A percentile compares a stretch with the other conserved stretches of the same genome.
These are phyloP conservation scores for Amanita molliuscula DNA, from an alignment of 768 basidiomycete genomes.

Conservation along the genomic window DNA sequence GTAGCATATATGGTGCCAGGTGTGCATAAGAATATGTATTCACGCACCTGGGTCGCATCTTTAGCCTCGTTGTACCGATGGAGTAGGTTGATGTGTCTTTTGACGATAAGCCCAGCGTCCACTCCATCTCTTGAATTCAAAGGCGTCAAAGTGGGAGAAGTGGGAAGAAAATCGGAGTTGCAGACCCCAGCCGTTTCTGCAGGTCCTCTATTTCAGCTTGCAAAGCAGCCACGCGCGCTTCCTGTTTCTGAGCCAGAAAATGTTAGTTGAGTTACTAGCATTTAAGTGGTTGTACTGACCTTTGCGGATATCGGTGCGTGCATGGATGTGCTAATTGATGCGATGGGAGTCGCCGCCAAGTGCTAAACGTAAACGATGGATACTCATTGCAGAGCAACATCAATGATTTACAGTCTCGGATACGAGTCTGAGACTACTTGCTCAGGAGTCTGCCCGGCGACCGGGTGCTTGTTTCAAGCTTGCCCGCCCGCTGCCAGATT, in stretches of 20 bases:
- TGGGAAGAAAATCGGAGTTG: neutral
- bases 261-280: neutral
- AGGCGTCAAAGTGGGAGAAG: slow-evolving; percentile 10
- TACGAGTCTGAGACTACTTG: neutral
- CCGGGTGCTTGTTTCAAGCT: neutral
- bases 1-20: neutral
- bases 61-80: slow-evolving; percentile 78
- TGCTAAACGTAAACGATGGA: no score
- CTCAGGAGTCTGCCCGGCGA: no score
- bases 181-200: slow-evolving; percentile 37
- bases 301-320: slow-evolving; percentile 6
- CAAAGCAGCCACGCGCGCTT: slow-evolving; percentile 35
- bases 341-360: neutral
- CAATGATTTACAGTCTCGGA: neutral
- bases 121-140: slow-evolving; percentile 22
- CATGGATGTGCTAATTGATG: neutral
- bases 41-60: slow-evolving; percentile 63
- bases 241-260: slow-evolving; percentile 30
- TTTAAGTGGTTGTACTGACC: neutral
- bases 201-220: slow-evolving; percentile 38
- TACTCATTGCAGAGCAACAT: no score
- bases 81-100: slow-evolving; percentile 58
- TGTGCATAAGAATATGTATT: slow-evolving; percentile 1
- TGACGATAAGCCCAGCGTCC: slow-evolving; percentile 50
- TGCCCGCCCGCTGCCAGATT: no score